A percentile compares a stretch with the other conserved stretches of the same genome.
Conservation (phyloP, 805 yeast genomes). For the Candida ficus region DNA sequence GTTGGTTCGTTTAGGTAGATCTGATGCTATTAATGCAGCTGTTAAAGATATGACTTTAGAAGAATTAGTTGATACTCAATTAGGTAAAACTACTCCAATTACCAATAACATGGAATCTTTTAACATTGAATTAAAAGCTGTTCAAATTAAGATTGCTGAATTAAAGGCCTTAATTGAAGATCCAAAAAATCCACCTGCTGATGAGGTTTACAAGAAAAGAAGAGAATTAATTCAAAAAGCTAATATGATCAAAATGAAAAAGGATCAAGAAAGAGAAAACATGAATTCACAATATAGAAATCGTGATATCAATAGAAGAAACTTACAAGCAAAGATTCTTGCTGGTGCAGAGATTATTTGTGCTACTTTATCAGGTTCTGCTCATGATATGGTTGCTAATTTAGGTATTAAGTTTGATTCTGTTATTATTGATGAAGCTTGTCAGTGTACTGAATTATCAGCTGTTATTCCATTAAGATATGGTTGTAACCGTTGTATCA, state of each 20-base stretch:
- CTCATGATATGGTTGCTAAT: slow-evolving; percentile 77
- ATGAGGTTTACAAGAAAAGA: slow-evolving; percentile 43
- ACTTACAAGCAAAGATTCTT: slow-evolving; percentile 66
- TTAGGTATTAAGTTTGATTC: slow-evolving; percentile 79
- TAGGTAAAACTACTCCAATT: slow-evolving; percentile 15
- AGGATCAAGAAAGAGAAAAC: slow-evolving; percentile 77
- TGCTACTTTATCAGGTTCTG: slow-evolving; percentile 89
- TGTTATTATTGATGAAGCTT: slow-evolving; percentile 94
- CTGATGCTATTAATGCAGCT: slow-evolving; percentile 79
- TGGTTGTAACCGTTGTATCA: slow-evolving; percentile 84
- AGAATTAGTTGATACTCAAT: slow-evolving; percentile 63
- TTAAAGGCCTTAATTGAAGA: slow-evolving; percentile 23
- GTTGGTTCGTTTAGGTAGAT: slow-evolving; percentile 82
- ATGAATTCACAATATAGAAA: slow-evolving; percentile 64
- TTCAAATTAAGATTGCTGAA: slow-evolving; percentile 13
- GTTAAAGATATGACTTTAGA: slow-evolving; percentile 83
- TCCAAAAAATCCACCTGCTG: slow-evolving; percentile 32
- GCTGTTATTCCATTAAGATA: slow-evolving; percentile 88
- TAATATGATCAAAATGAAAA: slow-evolving; percentile 62
- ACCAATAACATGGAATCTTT: slow-evolving; percentile 43
- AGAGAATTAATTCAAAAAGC: slow-evolving; percentile 56
- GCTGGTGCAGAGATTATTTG: slow-evolving; percentile 81
- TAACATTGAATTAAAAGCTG: slow-evolving; percentile 37
- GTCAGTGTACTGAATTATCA: slow-evolving; percentile 92
- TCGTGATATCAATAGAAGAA: slow-evolving; percentile 72